Base-by-base conservation (phyloP, 176 grass and related monocot genomes). In the Lolium perenne region DNA sequence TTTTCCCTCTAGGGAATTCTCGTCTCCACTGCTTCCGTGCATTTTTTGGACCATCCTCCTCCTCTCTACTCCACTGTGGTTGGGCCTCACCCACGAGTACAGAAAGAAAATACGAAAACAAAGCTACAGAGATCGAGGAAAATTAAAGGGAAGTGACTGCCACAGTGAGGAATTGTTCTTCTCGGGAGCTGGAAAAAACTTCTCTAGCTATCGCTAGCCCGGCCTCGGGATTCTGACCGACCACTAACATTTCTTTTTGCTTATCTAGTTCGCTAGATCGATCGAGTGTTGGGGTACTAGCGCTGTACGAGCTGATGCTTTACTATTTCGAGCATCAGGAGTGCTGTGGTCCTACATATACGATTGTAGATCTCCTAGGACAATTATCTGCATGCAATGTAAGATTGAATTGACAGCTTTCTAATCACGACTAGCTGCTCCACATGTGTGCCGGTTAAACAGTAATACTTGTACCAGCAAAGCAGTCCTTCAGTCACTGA, bases 121-220 rank as follows among this genome's bases (percentile, higher is more conserved):
- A 53, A 38, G 53, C 74, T 38, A 50, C 26, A 73, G 14, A 62
- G 53, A 69, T 32, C 22, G 49, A 71, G 50, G 20, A 46, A 7
- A 72, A 75, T 7, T 51, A 53, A 64, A 11, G 29, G 26, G 17
- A 75, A 79, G 81, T 59, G 75, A 59, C 85, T 6, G 89, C 72
- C 18, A 82, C 84, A 80, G 75, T 23, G 47, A 16, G 10, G 80
- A 57, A 66, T 83, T 87, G 89, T 87, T 91, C 89, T 87, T 67
- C 84, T 87, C 50, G 85, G 80, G 85, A 15, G 75, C 40, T 67
- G 80, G 38, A n/a, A 84, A 65, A 90, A 83, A 74, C 65, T 73
- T 90, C 46, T 86, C 46, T n/a, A 15, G 13, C 40, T 49, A 50
- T 49, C 26, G 71, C 41, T 43, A 43, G 4, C 46, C 2, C 38